phyloP scores from a whole-genome alignment of 805 yeast genomes.

The Yarrowia phangngaensis region DNA sequence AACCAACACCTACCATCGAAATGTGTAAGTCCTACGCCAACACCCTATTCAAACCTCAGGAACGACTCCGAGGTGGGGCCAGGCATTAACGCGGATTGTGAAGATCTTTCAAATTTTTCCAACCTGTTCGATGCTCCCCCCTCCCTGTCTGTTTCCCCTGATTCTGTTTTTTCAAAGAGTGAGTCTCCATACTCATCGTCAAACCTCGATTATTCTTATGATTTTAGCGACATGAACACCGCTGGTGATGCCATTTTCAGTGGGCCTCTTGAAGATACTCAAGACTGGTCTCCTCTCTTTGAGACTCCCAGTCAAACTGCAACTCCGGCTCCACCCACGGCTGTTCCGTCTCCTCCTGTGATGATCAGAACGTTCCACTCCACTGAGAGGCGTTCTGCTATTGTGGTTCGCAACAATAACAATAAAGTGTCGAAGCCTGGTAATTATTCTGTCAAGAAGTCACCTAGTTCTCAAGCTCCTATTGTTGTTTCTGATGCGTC shows the following conservation, averaged over 20 bases:
- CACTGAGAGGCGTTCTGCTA: conserved; percentile 29
- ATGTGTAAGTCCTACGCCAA: conserved; percentile 8
- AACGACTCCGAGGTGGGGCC: not conserved
- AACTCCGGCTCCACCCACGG: conserved; percentile 11
- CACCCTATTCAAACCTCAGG: not conserved
- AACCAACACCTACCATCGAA: conserved; percentile 5
- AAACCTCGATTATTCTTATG: conserved; percentile 22
- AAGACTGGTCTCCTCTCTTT: conserved; percentile 29
- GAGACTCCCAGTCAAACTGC: conserved; percentile 19
- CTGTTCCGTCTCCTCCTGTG: conserved; percentile 12
- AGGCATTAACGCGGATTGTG: not conserved
- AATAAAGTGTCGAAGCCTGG: conserved; percentile 23
- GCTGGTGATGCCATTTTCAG: conserved; percentile 22
- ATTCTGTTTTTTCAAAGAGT: conserved; percentile 23
- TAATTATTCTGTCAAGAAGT: conserved; percentile 42
- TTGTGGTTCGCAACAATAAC: conserved; percentile 28
- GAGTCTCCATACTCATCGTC: conserved; percentile 24
- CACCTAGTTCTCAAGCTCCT: conserved; percentile 48
- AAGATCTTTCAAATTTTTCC: conserved; percentile 9
- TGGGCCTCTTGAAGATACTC: conserved; percentile 26
- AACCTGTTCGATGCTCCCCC: conserved; percentile 22
- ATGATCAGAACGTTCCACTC: conserved; percentile 25
- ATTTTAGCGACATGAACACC: conserved; percentile 7
- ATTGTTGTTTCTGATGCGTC: conserved; percentile 49
- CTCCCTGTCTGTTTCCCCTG: conserved; percentile 21